A percentile compares a stretch with the other conserved stretches of the same genome.
Conservation (phyloP, 2,329 filamentous ascomycete species). For the Neonectria ditissima region DNA sequence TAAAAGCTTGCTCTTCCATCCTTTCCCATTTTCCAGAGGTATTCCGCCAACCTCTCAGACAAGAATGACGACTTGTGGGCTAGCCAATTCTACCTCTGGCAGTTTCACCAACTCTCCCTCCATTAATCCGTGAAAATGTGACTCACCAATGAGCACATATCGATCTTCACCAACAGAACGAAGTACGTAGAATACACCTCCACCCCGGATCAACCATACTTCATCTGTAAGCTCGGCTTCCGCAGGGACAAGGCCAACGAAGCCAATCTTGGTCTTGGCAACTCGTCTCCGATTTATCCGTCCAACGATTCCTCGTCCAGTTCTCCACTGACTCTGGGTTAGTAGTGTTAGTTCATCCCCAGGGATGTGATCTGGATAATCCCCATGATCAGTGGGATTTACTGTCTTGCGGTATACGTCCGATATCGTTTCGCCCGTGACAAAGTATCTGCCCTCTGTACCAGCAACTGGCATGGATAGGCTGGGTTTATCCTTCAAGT, state of each 20-base stretch:
- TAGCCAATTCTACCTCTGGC: background rate
- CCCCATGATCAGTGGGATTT: background rate
- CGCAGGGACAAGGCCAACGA: slow-evolving; percentile 1
- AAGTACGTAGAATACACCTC: slow-evolving; percentile 8
- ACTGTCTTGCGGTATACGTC: slow-evolving; percentile 2
- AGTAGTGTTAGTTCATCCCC: slow-evolving; percentile 1
- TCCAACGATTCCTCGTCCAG: slow-evolving; percentile 1
- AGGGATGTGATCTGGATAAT: background rate
- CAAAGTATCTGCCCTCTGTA: background rate
- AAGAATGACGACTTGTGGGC: background rate
- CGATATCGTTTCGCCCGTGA: slow-evolving; percentile 8
- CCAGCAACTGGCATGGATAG: background rate
- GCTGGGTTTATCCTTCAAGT: slow-evolving; percentile 3
- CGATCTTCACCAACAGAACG: background rate
- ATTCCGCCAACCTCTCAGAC: too few relatives aligned
- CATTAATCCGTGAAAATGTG: slow-evolving; percentile 1
- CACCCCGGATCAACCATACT: slow-evolving; percentile 5
- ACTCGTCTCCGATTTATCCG: slow-evolving; percentile 8
- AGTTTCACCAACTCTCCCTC: background rate
- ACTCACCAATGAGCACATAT: slow-evolving; percentile 5
- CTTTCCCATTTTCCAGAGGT: too few relatives aligned
- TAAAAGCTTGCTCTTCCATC: background rate
- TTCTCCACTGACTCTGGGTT: slow-evolving; percentile 5
- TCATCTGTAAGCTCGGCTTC: slow-evolving; percentile 4
- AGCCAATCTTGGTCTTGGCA: background rate